Percentiles rank a stretch among this genome's conserved stretches.
Conservation (phyloP, 176 grass and related monocot genomes). For the Carex cristatella region DNA sequence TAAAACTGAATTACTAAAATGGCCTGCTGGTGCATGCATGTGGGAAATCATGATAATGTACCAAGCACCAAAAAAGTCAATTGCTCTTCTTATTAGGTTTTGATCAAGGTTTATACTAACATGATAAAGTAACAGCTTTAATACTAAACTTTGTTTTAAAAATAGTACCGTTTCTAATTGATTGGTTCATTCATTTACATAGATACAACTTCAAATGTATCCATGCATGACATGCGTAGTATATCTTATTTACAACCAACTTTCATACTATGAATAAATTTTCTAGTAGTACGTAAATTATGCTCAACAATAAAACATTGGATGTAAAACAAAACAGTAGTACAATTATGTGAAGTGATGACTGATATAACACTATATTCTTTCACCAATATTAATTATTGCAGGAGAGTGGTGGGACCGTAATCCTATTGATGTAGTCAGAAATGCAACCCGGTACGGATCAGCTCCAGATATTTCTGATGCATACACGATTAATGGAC, state of each 20-base stretch:
- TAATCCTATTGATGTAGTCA: conserved; percentile 77
- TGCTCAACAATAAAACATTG: background rate
- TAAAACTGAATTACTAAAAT: background rate
- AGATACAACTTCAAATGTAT: background rate
- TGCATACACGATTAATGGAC: conserved; percentile 84
- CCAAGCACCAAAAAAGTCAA: background rate
- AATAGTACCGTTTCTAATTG: background rate
- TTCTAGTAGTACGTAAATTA: background rate
- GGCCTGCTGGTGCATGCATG: background rate
- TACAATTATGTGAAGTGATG: background rate
- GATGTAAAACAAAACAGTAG: background rate
- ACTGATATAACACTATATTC: background rate
- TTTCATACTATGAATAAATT: background rate
- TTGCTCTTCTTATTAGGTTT: background rate
- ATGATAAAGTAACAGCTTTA: background rate
- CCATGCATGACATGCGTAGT: background rate
- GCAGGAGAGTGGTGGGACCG: conserved; percentile 92
- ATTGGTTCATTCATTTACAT: background rate
- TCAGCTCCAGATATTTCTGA: conserved; percentile 72
- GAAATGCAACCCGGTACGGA: conserved; percentile 61
- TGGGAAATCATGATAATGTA: background rate
- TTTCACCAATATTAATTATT: background rate
- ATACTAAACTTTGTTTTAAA: no score
- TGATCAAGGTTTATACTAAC: background rate
- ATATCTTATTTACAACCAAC: background rate